Evolutionary conservation across 2,329 filamentous ascomycete species (phyloP), one percentile per base, ranked within the genome.

Genomic region (Knoxdaviesia capensis): DNA sequence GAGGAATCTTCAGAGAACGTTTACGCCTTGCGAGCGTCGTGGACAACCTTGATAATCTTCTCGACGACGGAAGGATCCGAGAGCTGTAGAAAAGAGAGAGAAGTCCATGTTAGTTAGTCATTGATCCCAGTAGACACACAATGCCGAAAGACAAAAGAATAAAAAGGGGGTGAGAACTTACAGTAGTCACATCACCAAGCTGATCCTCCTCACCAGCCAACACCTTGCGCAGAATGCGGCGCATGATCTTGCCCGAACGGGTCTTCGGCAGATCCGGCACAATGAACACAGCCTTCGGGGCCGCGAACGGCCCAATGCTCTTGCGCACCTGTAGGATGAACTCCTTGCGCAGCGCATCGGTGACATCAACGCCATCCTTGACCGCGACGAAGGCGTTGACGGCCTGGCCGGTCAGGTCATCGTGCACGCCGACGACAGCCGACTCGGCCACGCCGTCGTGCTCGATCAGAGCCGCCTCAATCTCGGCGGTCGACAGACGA

Each of bases 161-260:
- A 33, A 37, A 38, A 38, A 46, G 46, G 40, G 42, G 28, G 31
- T 33, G 38, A 39, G 37, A 45, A 66, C 80, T 66, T 69, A 92
- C 84, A 50, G 90, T 96, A 20, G 82, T 83, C 34, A 71, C 92
- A 56, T 98, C 90, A 52, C 90, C 90, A 42, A 98, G 69, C 62
- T 93, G 87, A 59, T 98, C 90, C 63, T 94, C 88, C 67, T 98
- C 90, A 34, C 88, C 88, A 10, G 87, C 87, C 51, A 98, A 63
- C 55, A 98, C 93, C 83, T 98, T 98, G 53, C 90, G 74, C 66
- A 98, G 63, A 56, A 98, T 93, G 49, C 90, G 78, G 48, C 90
- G 75, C 90, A 98, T 98, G 56, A 98, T 98, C 80, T 98, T 98
- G 50, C 90, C 90, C 51, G 83, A 93, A 52, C 90, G 74, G 34